Percentiles rank a stretch among this genome's conserved stretches.
phyloP scores from a whole-genome alignment of 176 grass and related monocot species.

The Bromus sterilis region DNA sequence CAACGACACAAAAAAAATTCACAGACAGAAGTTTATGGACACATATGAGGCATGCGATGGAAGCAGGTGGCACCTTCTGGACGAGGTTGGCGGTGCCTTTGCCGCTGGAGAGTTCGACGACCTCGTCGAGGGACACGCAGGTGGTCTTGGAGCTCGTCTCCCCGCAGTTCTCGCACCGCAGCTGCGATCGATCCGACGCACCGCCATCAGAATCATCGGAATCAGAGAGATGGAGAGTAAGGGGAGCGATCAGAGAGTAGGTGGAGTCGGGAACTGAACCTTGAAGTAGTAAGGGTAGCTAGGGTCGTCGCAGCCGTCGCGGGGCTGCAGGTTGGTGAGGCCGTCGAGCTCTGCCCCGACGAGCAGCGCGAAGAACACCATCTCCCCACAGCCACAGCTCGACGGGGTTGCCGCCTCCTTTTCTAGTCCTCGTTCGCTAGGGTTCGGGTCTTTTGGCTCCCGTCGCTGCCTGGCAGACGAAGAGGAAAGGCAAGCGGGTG shows the following conservation, averaged over 20 bases:
- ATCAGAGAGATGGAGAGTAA: not conserved
- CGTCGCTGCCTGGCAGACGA: not conserved
- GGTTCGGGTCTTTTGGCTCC: slow-evolving; percentile 8
- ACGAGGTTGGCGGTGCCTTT: slow-evolving; percentile 57
- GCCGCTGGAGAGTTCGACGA: slow-evolving; percentile 51
- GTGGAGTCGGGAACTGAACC: slow-evolving; percentile 1
- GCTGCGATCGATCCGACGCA: slow-evolving; percentile 31
- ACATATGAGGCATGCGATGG: not conserved
- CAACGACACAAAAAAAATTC: not conserved
- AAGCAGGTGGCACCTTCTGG: slow-evolving; percentile 56
- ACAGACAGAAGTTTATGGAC: not conserved
- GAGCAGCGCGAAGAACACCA: slow-evolving; percentile 63
- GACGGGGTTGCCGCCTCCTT: not conserved
- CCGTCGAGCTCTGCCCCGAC: slow-evolving; percentile 70
- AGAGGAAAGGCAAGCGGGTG: not conserved
- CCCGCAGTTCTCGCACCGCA: slow-evolving; percentile 80
- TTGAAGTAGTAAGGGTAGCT: slow-evolving; percentile 79
- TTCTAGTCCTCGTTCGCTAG: not conserved
- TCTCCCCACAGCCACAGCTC: slow-evolving; percentile 10
- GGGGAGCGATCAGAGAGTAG: not conserved
- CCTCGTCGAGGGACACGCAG: slow-evolving; percentile 51
- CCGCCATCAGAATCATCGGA: not conserved
- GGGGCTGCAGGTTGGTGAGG: slow-evolving; percentile 70
- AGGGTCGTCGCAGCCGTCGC: slow-evolving; percentile 65
- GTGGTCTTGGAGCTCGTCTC: slow-evolving; percentile 71